Evolutionary conservation across 2,329 filamentous ascomycete species (phyloP).

Genomic region (Decorospora gaudefroyi): DNA sequence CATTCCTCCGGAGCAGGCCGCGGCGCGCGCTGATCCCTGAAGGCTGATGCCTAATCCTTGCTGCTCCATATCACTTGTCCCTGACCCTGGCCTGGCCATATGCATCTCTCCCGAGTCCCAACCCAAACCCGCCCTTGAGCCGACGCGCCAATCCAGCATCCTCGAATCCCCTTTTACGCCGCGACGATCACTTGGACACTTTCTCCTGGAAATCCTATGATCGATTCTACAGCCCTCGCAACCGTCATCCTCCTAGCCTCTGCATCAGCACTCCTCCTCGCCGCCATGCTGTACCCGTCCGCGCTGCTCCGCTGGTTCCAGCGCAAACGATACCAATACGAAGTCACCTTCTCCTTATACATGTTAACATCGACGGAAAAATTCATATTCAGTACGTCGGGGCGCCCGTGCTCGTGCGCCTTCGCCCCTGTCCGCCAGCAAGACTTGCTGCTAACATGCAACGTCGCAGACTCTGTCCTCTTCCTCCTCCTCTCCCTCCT

Average conservation of each 20-base stretch:
- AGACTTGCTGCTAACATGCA: neutral
- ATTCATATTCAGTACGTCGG: slow-evolving; percentile 86
- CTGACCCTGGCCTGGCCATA: too few relatives aligned
- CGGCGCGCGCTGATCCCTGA: too few relatives aligned
- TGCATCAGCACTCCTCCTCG: slow-evolving; percentile 49
- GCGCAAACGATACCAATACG: slow-evolving; percentile 96
- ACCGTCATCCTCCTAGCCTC: slow-evolving; percentile 43
- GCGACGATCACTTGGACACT: neutral
- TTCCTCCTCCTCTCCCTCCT: slow-evolving; percentile 89
- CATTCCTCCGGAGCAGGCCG: too few relatives aligned
- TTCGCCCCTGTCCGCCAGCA: slow-evolving; percentile 3
- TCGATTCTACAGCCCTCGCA: slow-evolving; percentile 45
- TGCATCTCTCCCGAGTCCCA: too few relatives aligned
- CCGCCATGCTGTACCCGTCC: slow-evolving; percentile 55
- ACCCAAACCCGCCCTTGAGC: too few relatives aligned
- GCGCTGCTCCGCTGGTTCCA: slow-evolving; percentile 80
- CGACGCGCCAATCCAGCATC: neutral
- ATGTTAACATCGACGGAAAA: slow-evolving; percentile 97
- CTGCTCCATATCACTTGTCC: too few relatives aligned
- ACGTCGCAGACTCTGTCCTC: slow-evolving; percentile 74
- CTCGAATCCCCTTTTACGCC: neutral
- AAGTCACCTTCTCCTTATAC: slow-evolving; percentile 95
- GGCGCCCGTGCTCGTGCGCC: neutral
- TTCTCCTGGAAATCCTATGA: slow-evolving; percentile 21
- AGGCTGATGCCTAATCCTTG: too few relatives aligned